A percentile compares a stretch with the other conserved stretches of the same genome.
phyloP scores from a whole-genome alignment of 2,329 filamentous ascomycete species.

The Penicillium sp. region DNA sequence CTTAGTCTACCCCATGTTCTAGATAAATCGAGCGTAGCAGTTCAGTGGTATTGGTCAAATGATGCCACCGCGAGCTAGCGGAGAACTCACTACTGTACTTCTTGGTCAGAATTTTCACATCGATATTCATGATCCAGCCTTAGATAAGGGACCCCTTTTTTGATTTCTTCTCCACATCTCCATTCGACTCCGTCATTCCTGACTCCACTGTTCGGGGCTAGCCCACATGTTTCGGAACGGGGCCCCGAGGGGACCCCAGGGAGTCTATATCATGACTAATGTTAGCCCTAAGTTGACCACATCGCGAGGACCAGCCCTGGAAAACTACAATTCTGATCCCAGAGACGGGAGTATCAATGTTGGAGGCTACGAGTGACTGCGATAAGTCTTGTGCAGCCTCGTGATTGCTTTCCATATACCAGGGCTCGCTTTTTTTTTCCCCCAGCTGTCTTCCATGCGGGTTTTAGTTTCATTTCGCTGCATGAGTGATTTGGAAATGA shows the following conservation, averaged over 20 bases:
- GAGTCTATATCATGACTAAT: not conserved
- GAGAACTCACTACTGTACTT: slow-evolving; percentile 45
- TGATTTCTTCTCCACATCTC: not conserved
- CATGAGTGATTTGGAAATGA: no score
- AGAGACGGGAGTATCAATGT: not conserved
- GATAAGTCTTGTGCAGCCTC: no score
- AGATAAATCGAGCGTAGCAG: slow-evolving; percentile 54
- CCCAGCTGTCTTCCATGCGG: no score
- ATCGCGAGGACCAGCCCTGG: no score
- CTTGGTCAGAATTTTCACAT: slow-evolving; percentile 9
- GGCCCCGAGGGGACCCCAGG: not conserved
- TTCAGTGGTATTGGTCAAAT: slow-evolving; percentile 31
- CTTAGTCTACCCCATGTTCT: slow-evolving; percentile 52
- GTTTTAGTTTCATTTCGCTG: no score
- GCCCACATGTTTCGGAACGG: slow-evolving; percentile 12
- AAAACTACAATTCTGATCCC: not conserved
- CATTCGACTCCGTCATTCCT: slow-evolving; percentile 1
- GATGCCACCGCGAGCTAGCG: slow-evolving; percentile 56
- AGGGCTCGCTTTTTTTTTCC: no score
- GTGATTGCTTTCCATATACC: no score
- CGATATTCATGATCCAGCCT: not conserved
- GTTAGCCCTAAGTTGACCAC: slow-evolving; percentile 1
- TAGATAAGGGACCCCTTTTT: not conserved
- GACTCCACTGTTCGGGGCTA: slow-evolving; percentile 4
- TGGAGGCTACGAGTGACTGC: no score